These are phyloP conservation scores for Penicillium aurantiogriseum DNA, from an alignment of 2,329 filamentous ascomycete genomes.

Conservation along the genomic window DNA sequence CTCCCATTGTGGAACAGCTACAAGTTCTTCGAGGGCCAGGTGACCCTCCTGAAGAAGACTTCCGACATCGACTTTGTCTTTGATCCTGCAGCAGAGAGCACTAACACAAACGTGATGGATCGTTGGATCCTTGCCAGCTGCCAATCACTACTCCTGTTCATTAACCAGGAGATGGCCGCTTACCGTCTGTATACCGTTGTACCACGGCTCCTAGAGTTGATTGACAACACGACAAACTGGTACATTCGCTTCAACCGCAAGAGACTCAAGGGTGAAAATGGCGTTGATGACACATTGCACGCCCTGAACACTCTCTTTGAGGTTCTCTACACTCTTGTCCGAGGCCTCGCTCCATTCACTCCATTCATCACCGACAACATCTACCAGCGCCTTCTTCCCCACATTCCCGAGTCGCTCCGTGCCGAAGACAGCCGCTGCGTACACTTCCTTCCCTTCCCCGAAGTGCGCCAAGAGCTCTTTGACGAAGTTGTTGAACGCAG, in stretches of 20 bases:
- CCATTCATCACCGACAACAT: constrained; percentile 96
- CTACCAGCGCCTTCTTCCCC: constrained; percentile 76
- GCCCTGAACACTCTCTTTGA: constrained; percentile 94
- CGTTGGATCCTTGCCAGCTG: constrained; percentile 91
- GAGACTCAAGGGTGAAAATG: constrained; percentile 85
- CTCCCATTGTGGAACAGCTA: constrained; percentile 94
- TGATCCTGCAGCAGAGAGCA: constrained; percentile 70
- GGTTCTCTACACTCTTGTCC: constrained; percentile 83
- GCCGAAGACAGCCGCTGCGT: constrained; percentile 78
- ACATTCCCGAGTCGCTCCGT: constrained; percentile 70
- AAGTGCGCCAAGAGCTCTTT: constrained; percentile 84
- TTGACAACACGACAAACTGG: constrained; percentile 98
- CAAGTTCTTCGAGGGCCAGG: constrained; percentile 92
- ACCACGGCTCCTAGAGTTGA: constrained; percentile 74
- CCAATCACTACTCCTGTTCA: constrained; percentile 85
- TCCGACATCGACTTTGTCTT: constrained; percentile 74
- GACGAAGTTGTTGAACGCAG: constrained; percentile 81
- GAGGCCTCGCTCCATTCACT: constrained; percentile 88
- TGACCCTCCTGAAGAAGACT: constrained; percentile 80
- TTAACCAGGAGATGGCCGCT: constrained; percentile 84
- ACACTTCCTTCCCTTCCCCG: constrained; percentile 88
- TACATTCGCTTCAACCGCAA: constrained; percentile 94
- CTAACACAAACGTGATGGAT: constrained; percentile 90
- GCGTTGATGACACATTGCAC: constrained; percentile 79
- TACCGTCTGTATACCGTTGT: constrained; percentile 90